Base-by-base conservation (phyloP, 139 green algal genomes). In the Nannochloris sp. region DNA sequence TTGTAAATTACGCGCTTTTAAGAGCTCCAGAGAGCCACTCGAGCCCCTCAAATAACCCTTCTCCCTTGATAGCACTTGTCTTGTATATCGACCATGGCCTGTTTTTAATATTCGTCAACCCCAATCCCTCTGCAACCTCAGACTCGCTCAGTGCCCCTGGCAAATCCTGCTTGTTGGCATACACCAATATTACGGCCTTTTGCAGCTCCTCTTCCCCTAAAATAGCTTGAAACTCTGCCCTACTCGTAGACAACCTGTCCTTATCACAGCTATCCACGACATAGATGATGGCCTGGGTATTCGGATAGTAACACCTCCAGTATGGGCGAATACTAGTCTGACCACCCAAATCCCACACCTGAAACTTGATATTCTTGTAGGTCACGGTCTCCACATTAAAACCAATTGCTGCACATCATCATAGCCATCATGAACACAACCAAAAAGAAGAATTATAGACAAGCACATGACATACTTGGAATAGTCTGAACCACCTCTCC, bases 311-410 rank as follows among this genome's bases (percentile, higher is more conserved):
- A 70, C 92, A 98, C n/a, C 94, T 74, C 94, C 94, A 99, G 78
- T 98, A 98, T 4, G 94, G 94, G 12, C 94, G 79, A 57, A 98
- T 96, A 59, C 79, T 91, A 1, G 87, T 96, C 75, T 96, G 89
- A 14, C 88, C 93, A 56, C 87, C 87, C 17, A 86, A 62, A 70
- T 86, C 74, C 78, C 74, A 85, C 30, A 85, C 76, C 72, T 99
- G 92, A 60, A 99, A 99, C 70, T 98, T 98, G 56, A 99, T 97
- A 76, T 99, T 99, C 40, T 99, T 99, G 77, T 99, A 98, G 0
- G 84, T 86, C 16, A 99, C 94, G 14, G 94, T 99, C 77, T 99
- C 94, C 23, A 99, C 94, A 68, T 99, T 99, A 83, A 99, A 99
- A 5, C 94, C 94, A 56, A 99, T 99, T 3, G 93, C 89, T 96